These are phyloP conservation scores for Mycena kentingensis DNA, from an alignment of 768 basidiomycete genomes.

Conservation along the genomic window DNA sequence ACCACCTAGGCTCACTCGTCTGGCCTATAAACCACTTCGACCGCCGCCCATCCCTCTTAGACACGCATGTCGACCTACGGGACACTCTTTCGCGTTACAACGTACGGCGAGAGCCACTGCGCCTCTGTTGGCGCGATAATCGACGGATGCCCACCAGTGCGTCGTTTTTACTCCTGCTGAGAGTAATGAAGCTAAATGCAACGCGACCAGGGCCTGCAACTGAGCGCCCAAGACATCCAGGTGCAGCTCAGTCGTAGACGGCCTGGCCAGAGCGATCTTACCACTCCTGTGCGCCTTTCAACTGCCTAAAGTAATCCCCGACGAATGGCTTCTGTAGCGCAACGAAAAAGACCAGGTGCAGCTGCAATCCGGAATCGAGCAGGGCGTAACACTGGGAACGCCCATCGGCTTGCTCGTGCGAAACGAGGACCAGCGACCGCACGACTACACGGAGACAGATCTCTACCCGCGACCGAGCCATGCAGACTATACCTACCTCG, in stretches of 20 bases:
- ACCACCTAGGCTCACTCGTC: no score
- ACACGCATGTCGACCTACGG: conserved; percentile 91
- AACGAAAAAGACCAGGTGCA: conserved; percentile 95
- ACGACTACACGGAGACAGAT: conserved; percentile 98
- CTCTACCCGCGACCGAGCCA: conserved; percentile 96
- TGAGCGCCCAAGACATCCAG: conserved; percentile 85
- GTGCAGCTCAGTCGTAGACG: conserved; percentile 86
- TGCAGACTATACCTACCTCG: conserved; percentile 96
- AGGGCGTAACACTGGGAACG: conserved; percentile 93
- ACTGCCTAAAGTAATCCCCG: background rate
- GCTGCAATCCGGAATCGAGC: conserved; percentile 91
- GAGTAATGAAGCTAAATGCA: background rate
- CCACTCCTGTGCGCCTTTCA: conserved; percentile 75
- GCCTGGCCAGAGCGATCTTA: conserved; percentile 95
- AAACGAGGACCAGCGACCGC: conserved; percentile 97
- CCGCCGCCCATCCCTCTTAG: background rate
- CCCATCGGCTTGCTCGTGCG: conserved; percentile 96
- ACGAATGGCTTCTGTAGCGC: conserved; percentile 49
- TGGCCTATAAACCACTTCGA: no score
- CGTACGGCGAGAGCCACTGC: conserved; percentile 98
- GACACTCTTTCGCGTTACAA: conserved; percentile 88
- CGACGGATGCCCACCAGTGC: conserved; percentile 94
- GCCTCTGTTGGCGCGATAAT: conserved; percentile 96
- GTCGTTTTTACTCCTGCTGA: conserved; percentile 29
- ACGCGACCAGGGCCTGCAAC: conserved; percentile 68